Percentiles rank a stretch among this genome's conserved stretches.
Evolutionary conservation across 305 asterid species (phyloP).

Genomic region (Fraxinus xanthoxyloides): DNA sequence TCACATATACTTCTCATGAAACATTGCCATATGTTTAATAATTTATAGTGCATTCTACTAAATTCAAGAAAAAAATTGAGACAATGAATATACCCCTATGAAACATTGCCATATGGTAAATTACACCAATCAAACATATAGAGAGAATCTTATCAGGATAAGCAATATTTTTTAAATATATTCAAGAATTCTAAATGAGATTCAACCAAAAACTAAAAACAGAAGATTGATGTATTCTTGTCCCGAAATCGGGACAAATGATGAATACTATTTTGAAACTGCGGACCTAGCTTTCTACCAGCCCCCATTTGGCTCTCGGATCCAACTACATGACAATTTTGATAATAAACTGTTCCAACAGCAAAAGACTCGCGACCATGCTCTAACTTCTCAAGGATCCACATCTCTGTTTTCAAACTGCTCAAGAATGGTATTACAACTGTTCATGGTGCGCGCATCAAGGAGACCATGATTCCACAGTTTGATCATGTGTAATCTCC

Average conservation of each 20-base stretch:
- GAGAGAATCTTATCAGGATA: background rate
- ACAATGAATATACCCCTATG: background rate
- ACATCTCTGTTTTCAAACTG: conserved; percentile 39
- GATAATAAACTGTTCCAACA: background rate
- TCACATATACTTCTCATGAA: too few relatives aligned
- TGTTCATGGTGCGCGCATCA: conserved; percentile 76
- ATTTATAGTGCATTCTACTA: background rate
- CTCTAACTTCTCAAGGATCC: conserved; percentile 33
- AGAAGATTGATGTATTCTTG: background rate
- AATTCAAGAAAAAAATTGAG: background rate
- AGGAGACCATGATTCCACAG: conserved; percentile 95
- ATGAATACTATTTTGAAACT: background rate
- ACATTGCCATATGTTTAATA: too few relatives aligned
- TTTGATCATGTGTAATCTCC: conserved; percentile 90
- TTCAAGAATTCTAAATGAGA: background rate
- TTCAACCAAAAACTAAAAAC: background rate
- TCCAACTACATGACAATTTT: background rate
- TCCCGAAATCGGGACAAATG: background rate
- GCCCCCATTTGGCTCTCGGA: background rate
- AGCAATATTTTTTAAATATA: background rate
- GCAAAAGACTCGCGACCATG: background rate
- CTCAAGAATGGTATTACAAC: conserved; percentile 61
- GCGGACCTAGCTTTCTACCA: background rate
- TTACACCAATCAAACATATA: background rate
- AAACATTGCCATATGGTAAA: background rate